Percentiles rank a stretch among this genome's conserved stretches.
Evolutionary conservation across 495 filamentous ascomycete species (phyloP).

Genomic region (Penicillium psychrofluorescens): DNA sequence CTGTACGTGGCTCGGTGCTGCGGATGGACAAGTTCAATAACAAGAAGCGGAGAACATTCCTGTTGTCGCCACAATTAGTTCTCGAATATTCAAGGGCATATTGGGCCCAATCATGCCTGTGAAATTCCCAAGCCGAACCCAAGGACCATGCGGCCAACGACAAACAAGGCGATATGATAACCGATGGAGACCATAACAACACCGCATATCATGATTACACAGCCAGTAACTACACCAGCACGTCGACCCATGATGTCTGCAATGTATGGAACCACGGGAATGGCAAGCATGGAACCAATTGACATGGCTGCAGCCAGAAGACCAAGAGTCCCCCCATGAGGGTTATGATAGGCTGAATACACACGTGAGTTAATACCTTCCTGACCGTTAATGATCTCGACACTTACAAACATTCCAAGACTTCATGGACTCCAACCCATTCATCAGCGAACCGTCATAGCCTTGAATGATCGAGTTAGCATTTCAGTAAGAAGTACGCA

Average conservation of each 20-base stretch:
- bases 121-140: constrained; percentile 57
- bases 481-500: not conserved
- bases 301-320: constrained; percentile 63
- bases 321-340: constrained; percentile 46
- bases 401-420: constrained; percentile 24
- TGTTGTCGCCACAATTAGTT: constrained; percentile 19
- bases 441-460: constrained; percentile 54
- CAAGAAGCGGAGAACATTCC: constrained; percentile 54
- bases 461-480: constrained; percentile 28
- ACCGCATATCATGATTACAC: constrained; percentile 62
- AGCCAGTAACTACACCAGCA: constrained; percentile 53
- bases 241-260: constrained; percentile 58
- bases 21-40: constrained; percentile 59
- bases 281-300: constrained; percentile 56
- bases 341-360: constrained; percentile 32
- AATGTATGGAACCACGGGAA: constrained; percentile 56
- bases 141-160: constrained; percentile 48
- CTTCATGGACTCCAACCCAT: constrained; percentile 29
- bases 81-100: not conserved
- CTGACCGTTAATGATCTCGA: not conserved
- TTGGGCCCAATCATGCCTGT: constrained; percentile 20
- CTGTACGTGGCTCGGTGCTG: constrained; percentile 61
- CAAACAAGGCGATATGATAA: constrained; percentile 49
- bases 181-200: constrained; percentile 47
- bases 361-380: no score